phyloP scores from a whole-genome alignment of 2,329 filamentous ascomycete genomes.

The Phaeosphaeria sp. region DNA sequence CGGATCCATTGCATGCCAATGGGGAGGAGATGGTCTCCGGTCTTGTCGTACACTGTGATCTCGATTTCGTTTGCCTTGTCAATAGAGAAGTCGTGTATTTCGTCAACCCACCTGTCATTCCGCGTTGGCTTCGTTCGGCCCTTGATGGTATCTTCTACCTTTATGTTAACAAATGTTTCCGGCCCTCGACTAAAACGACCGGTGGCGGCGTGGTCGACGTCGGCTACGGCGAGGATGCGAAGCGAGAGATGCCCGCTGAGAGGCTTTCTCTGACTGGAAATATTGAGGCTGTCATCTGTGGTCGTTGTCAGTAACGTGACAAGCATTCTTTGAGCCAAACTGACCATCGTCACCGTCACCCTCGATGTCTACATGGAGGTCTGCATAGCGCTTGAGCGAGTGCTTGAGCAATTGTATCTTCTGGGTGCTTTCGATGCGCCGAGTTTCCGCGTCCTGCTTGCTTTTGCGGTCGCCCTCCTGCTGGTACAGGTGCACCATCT shows the following conservation, averaged over 20 bases:
- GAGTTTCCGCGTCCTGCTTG: constrained; percentile 86
- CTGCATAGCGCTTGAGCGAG: constrained; percentile 94
- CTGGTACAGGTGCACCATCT: constrained; percentile 97
- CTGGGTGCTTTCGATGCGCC: constrained; percentile 92
- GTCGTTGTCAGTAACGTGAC: constrained; percentile 36
- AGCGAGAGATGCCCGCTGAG: constrained; percentile 88
- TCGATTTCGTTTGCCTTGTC: constrained; percentile 99
- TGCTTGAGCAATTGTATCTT: constrained; percentile 97
- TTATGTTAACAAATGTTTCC: constrained; percentile 94
- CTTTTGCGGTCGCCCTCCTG: constrained; percentile 98
- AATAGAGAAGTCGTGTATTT: constrained; percentile 89
- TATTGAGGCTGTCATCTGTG: constrained; percentile 92
- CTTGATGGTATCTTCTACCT: constrained; percentile 93
- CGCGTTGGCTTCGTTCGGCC: constrained; percentile 85
- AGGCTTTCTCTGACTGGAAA: constrained; percentile 94
- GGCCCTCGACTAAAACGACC: constrained; percentile 86
- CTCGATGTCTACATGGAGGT: constrained; percentile 94
- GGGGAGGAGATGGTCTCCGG: constrained; percentile 83
- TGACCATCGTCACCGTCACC: constrained; percentile 80
- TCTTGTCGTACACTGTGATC: constrained; percentile 96
- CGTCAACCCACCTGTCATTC: constrained; percentile 89
- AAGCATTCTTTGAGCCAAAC: constrained; percentile 30
- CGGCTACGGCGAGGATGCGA: constrained; percentile 85
- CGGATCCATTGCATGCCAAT: constrained; percentile 96
- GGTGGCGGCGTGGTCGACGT: constrained; percentile 88